Conservation (phyloP, 345 rosid species). For the Excoecaria agallocha region DNA sequence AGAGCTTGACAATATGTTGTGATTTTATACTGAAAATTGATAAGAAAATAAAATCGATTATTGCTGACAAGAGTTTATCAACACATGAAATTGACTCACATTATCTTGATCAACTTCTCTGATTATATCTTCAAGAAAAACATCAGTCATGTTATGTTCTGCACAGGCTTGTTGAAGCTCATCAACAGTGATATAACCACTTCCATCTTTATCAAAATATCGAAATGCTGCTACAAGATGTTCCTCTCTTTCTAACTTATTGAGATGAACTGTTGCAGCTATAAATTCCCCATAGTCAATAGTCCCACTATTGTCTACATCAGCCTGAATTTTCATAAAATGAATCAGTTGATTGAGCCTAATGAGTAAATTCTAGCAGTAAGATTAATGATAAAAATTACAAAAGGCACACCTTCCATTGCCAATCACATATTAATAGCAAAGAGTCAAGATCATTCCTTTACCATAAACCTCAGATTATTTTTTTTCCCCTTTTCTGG, state of each 20-base stretch:
- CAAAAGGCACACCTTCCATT: background rate
- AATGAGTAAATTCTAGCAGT: background rate
- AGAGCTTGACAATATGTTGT: background rate
- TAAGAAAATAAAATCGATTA: background rate
- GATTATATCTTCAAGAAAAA: constrained; percentile 82
- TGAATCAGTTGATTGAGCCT: constrained; percentile 11
- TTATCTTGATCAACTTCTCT: constrained; percentile 96
- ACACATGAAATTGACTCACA: constrained; percentile 46
- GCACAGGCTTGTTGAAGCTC: constrained; percentile 94
- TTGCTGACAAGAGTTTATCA: background rate
- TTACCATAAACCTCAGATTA: background rate
- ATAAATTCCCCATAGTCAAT: constrained; percentile 95
- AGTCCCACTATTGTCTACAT: constrained; percentile 95
- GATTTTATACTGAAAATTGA: background rate
- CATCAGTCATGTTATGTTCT: constrained; percentile 94
- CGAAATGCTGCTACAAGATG: constrained; percentile 94
- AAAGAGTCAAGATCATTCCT: background rate
- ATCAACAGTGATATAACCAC: constrained; percentile 92
- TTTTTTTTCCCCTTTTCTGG: background rate
- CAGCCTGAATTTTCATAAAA: constrained; percentile 58
- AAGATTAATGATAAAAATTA: background rate
- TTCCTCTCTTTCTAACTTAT: constrained; percentile 93
- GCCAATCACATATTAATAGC: background rate
- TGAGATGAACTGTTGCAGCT: constrained; percentile 93
- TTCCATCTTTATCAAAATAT: constrained; percentile 92